Percentiles rank a stretch among this genome's conserved stretches.
phyloP scores from a whole-genome alignment of 192 early-diverging fungal species.

The Umbelopsis isabellina region DNA sequence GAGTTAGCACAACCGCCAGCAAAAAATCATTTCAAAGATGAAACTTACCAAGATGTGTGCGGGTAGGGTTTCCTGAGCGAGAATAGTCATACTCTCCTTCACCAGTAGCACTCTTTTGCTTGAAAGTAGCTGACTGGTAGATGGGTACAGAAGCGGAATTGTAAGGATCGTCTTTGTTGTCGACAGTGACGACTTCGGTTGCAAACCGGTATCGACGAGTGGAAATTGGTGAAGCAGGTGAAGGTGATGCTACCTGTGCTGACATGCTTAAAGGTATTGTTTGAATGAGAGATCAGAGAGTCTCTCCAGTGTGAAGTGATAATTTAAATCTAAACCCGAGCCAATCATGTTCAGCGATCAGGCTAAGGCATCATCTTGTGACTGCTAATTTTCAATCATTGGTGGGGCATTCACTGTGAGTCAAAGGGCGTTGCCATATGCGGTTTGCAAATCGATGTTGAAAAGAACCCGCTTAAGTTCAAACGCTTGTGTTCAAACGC shows the following conservation, averaged over 20 bases:
- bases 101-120: constrained; percentile 78
- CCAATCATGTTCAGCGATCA: not conserved
- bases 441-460: not conserved
- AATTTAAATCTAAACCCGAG: too few species aligned
- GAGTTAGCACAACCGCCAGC: not conserved
- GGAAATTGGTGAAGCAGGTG: constrained; percentile 26
- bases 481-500: too few species aligned
- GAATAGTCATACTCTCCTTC: constrained; percentile 96
- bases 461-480: too few species aligned
- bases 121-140: constrained; percentile 98
- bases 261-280: not conserved
- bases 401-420: not conserved
- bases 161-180: constrained; percentile 83
- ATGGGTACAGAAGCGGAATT: constrained; percentile 92
- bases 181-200: constrained; percentile 77
- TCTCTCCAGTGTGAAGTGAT: too few species aligned
- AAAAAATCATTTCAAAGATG: not conserved
- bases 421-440: not conserved
- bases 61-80: constrained; percentile 96
- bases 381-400: not conserved
- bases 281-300: not conserved
- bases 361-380: constrained; percentile 13
- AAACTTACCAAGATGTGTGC: constrained; percentile 77
- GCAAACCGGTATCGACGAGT: constrained; percentile 66
- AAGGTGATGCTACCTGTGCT: constrained; percentile 12